Conservation (phyloP, 2,329 filamentous ascomycete species). For the Fusarium tricinctum region DNA sequence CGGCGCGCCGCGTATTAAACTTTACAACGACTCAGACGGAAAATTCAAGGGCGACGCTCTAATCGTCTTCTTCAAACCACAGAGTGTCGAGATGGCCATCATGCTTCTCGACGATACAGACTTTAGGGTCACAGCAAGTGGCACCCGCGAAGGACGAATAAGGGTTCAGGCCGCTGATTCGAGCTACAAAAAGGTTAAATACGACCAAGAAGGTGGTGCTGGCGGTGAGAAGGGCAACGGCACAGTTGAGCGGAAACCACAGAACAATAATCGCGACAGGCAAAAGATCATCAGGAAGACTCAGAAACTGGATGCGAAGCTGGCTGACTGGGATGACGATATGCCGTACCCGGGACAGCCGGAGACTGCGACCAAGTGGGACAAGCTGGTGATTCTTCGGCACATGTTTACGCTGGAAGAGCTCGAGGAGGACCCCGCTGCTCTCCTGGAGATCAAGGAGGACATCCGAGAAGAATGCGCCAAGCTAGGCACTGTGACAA, state of each 20-base stretch:
- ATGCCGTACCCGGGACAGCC: conserved; percentile 67
- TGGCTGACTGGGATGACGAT: conserved; percentile 96
- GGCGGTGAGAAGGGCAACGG: conserved; percentile 41
- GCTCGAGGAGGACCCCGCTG: conserved; percentile 85
- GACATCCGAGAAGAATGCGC: conserved; percentile 92
- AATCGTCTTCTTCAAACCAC: conserved; percentile 93
- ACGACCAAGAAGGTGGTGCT: conserved; percentile 62
- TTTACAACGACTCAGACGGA: conserved; percentile 86
- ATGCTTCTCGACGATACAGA: conserved; percentile 85
- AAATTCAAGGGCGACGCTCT: conserved; percentile 94
- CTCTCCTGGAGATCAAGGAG: conserved; percentile 91
- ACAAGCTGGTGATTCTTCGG: conserved; percentile 88
- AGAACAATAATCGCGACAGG: conserved; percentile 76
- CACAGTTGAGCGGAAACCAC: conserved; percentile 58
- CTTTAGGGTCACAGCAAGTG: conserved; percentile 75
- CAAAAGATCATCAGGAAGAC: conserved; percentile 93
- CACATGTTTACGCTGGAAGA: conserved; percentile 93
- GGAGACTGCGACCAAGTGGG: conserved; percentile 69
- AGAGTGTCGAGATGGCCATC: conserved; percentile 90
- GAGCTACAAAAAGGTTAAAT: conserved; percentile 90
- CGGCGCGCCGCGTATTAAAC: conserved; percentile 88
- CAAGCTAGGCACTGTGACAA: conserved; percentile 89
- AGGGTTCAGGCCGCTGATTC: conserved; percentile 86
- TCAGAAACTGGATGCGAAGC: conserved; percentile 89
- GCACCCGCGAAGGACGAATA: conserved; percentile 74